Conservation (phyloP, 2,329 filamentous ascomycete genomes). For the Monilinia fructicola region DNA sequence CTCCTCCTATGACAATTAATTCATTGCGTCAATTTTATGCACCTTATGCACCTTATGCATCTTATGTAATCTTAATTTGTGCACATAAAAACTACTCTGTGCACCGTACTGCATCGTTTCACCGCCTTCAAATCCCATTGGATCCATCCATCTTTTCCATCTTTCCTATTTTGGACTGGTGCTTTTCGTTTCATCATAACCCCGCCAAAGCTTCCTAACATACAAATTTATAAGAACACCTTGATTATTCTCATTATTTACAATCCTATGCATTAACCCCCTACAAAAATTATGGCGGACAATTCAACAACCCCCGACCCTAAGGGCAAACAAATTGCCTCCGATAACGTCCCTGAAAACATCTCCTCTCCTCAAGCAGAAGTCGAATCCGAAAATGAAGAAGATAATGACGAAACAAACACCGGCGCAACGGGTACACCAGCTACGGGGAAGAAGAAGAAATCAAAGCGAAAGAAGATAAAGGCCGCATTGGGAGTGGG, state of each 20-base stretch:
- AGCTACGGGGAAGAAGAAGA: slow-evolving; percentile 54
- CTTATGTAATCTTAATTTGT: no score
- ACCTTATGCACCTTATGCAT: no score
- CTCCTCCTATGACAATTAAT: no score
- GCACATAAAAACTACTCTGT: no score
- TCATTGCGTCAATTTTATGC: no score
- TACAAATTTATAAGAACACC: slow-evolving; percentile 3
- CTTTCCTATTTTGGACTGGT: not conserved
- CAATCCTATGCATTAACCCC: not conserved
- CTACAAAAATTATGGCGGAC: slow-evolving; percentile 48
- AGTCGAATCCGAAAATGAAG: slow-evolving; percentile 51
- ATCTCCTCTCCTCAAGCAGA: slow-evolving; percentile 37
- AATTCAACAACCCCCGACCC: slow-evolving; percentile 63
- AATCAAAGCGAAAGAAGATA: slow-evolving; percentile 64
- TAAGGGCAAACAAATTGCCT: slow-evolving; percentile 46
- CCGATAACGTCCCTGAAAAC: slow-evolving; percentile 29
- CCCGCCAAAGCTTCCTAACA: slow-evolving; percentile 18
- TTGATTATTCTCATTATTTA: not conserved
- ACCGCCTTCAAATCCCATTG: slow-evolving; percentile 5
- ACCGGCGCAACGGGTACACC: slow-evolving; percentile 35
- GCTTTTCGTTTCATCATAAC: slow-evolving; percentile 10
- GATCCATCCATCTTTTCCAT: no score
- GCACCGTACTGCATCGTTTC: no score
- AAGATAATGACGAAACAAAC: slow-evolving; percentile 41
- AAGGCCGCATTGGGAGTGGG: slow-evolving; percentile 43